Percentiles rank a stretch among this genome's conserved stretches.
These are phyloP conservation scores for Dipteronia sinensis DNA, from an alignment of 345 rosid genomes.

Conservation along the genomic window DNA sequence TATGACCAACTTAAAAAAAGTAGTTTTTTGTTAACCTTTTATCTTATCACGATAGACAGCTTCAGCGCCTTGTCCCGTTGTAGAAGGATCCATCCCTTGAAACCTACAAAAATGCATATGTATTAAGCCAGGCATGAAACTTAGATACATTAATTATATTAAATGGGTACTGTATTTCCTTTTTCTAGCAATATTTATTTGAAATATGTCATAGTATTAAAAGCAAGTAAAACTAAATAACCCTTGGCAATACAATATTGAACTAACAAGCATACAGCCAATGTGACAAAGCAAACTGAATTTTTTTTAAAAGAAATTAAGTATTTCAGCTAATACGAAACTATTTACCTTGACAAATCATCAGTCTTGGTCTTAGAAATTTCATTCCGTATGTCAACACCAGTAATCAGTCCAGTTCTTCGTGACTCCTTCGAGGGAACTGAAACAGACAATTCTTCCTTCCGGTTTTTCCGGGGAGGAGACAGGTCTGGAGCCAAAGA, in stretches of 20 bases:
- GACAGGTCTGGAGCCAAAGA: slow-evolving; percentile 48
- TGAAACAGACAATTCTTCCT: slow-evolving; percentile 39
- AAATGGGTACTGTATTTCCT: background rate
- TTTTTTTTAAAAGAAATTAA: background rate
- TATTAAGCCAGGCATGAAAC: background rate
- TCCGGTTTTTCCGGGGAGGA: slow-evolving; percentile 57
- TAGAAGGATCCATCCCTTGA: slow-evolving; percentile 69
- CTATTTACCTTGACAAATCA: slow-evolving; percentile 55
- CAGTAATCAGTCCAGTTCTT: slow-evolving; percentile 73
- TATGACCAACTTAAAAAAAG: slow-evolving; percentile 14
- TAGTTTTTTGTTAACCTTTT: slow-evolving; percentile 47
- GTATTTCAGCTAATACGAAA: background rate
- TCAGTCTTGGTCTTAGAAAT: slow-evolving; percentile 61
- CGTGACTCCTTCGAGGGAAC: slow-evolving; percentile 40
- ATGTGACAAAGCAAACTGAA: slow-evolving; percentile 5
- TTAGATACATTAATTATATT: background rate
- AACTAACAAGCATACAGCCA: background rate
- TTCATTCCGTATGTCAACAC: slow-evolving; percentile 60
- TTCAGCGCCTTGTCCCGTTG: slow-evolving; percentile 78
- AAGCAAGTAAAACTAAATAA: too few species aligned
- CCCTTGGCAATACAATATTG: too few species aligned
- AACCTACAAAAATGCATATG: slow-evolving; percentile 43
- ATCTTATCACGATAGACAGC: slow-evolving; percentile 85
- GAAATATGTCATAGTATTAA: too few species aligned
- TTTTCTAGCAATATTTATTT: too few species aligned